Evolutionary conservation across 805 yeast genomes (phyloP).

Genomic region (Myxozyma neotropica): DNA sequence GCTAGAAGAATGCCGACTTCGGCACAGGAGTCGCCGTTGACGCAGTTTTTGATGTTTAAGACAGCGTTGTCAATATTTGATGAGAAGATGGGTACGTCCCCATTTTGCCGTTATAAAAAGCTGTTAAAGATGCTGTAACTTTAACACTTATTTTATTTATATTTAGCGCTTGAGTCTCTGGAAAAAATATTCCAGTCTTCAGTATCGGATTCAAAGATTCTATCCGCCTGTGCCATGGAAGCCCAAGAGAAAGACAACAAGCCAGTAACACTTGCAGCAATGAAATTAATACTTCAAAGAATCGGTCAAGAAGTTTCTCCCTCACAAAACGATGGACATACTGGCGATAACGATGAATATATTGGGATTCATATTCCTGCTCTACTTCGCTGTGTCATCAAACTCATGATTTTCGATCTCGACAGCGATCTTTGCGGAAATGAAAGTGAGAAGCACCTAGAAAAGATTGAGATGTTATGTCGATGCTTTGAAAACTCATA

Average conservation of each 20-base stretch:
- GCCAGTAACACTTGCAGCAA: conserved; percentile 19
- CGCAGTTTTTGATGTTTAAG: conserved; percentile 19
- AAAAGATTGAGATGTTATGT: conserved; percentile 12
- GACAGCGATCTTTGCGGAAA: conserved; percentile 7
- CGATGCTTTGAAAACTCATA: conserved; percentile 22
- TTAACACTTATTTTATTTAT: too few species aligned
- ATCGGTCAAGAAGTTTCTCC: neutral
- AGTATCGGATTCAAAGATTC: conserved; percentile 1
- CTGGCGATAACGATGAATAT: neutral
- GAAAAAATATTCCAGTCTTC: conserved; percentile 4
- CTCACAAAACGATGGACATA: neutral
- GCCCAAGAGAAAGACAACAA: conserved; percentile 23
- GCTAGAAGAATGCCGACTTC: conserved; percentile 7
- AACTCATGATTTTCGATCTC: conserved; percentile 6
- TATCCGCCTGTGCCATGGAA: conserved; percentile 27
- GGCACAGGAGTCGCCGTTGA: conserved; percentile 15
- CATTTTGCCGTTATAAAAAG: neutral
- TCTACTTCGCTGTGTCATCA: conserved; percentile 23
- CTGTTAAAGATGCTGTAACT: too few species aligned
- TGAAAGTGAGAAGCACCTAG: neutral
- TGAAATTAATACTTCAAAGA: conserved; percentile 13
- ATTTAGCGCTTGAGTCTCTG: conserved; percentile 13
- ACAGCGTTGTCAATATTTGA: conserved; percentile 18
- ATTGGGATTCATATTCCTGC: conserved; percentile 11
- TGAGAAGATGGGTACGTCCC: conserved; percentile 7